A percentile compares a stretch with the other conserved stretches of the same genome.
phyloP scores from a whole-genome alignment of 768 basidiomycete species.

The Lanmaoa pseudosensibilis region DNA sequence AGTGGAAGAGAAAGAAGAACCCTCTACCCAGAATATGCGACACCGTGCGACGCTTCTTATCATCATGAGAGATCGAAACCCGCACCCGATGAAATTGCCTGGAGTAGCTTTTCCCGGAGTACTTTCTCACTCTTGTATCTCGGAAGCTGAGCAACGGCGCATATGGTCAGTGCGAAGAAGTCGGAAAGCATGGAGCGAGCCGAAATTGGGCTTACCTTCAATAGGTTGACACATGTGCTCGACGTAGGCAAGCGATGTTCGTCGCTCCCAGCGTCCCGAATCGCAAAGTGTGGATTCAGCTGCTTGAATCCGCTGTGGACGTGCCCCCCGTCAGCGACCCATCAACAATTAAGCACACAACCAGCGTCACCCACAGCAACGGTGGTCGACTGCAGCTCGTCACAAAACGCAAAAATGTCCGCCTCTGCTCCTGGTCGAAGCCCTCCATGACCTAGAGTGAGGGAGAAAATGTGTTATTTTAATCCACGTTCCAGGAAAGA shows the following conservation, averaged over 20 bases:
- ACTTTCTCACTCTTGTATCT: constrained; percentile 61
- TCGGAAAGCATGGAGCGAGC: neutral
- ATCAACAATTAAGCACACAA: neutral
- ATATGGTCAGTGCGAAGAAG: neutral
- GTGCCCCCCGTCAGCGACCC: neutral
- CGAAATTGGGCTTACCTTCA: constrained; percentile 58
- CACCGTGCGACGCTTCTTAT: constrained; percentile 2
- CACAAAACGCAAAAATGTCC: constrained; percentile 82
- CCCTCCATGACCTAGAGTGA: constrained; percentile 62
- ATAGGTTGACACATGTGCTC: constrained; percentile 88
- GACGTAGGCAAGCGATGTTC: constrained; percentile 68
- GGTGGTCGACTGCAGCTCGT: constrained; percentile 92
- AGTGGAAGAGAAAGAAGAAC: neutral
- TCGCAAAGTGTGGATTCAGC: constrained; percentile 83
- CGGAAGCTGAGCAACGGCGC: constrained; percentile 54
- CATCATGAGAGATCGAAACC: constrained; percentile 92
- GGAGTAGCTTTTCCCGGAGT: constrained; percentile 74
- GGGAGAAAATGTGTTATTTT: neutral
- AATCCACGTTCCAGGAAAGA: neutral
- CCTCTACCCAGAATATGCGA: neutral
- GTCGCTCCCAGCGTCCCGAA: constrained; percentile 78
- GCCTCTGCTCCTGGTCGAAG: constrained; percentile 79
- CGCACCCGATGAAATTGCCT: constrained; percentile 83
- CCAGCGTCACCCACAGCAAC: constrained; percentile 58
- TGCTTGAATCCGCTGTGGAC: constrained; percentile 74